phyloP scores from a whole-genome alignment of 306 rosid genomes.

The Myrica gale region DNA sequence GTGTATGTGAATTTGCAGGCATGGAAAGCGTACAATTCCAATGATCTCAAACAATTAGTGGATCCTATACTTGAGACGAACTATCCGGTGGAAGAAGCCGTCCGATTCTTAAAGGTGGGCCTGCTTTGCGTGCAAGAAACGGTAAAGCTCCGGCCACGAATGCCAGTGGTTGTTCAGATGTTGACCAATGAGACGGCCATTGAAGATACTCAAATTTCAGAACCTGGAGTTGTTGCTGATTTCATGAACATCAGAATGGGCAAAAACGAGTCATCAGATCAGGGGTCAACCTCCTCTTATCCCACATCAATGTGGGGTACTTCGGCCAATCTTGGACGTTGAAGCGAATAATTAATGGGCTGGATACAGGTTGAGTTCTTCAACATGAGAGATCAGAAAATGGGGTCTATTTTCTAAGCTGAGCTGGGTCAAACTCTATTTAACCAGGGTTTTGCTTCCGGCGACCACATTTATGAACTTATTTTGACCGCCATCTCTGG shows the following conservation, averaged over 20 bases:
- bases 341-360: not conserved
- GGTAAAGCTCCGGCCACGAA: slow-evolving; percentile 56
- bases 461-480: not conserved
- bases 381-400: not conserved
- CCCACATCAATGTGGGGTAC: slow-evolving; percentile 35
- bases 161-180: slow-evolving; percentile 52
- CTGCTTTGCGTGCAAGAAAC: slow-evolving; percentile 83
- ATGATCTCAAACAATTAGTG: slow-evolving; percentile 44
- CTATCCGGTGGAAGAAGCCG: slow-evolving; percentile 47
- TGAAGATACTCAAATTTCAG: slow-evolving; percentile 42
- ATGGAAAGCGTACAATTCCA: slow-evolving; percentile 57
- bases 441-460: not conserved
- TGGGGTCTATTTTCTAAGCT: not conserved
- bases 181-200: slow-evolving; percentile 38
- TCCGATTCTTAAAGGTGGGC: slow-evolving; percentile 67
- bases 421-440: not conserved
- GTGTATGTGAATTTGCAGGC: slow-evolving; percentile 48
- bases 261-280: slow-evolving; percentile 28
- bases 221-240: slow-evolving; percentile 76
- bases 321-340: slow-evolving; percentile 38
- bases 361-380: not conserved
- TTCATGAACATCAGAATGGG: slow-evolving; percentile 60
- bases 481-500: not conserved
- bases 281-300: slow-evolving; percentile 27
- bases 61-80: slow-evolving; percentile 52